phyloP scores from a whole-genome alignment of 2,329 filamentous ascomycete genomes.

The Phialophora chinensis region DNA sequence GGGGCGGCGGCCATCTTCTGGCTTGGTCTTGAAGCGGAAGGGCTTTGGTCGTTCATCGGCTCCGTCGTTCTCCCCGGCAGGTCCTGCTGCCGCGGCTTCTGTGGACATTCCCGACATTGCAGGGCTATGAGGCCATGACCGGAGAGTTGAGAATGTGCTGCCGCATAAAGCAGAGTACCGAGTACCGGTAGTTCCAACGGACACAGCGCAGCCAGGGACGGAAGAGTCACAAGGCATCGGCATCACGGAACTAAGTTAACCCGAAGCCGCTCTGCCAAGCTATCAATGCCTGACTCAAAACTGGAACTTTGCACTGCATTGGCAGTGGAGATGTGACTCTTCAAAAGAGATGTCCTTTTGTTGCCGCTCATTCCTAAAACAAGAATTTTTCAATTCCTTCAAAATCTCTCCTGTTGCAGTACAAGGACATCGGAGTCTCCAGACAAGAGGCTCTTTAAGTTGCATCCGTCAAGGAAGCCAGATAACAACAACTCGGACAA shows the following conservation, averaged over 20 bases:
- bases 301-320: conserved; percentile 4
- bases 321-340: conserved; percentile 24
- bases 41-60: conserved; percentile 24
- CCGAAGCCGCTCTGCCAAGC: conserved; percentile 29
- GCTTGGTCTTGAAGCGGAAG: conserved; percentile 38
- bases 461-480: background rate
- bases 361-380: conserved; percentile 7
- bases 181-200: background rate
- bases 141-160: background rate
- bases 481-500: background rate
- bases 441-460: background rate
- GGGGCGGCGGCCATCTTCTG: conserved; percentile 3
- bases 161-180: background rate
- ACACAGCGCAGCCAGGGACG: background rate
- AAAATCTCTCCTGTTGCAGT: background rate
- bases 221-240: background rate
- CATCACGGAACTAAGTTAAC: conserved; percentile 21
- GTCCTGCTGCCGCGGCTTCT: background rate
- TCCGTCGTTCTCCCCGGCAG: background rate
- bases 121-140: background rate
- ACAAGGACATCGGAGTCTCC: background rate
- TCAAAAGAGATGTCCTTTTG: conserved; percentile 26
- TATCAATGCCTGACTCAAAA: conserved; percentile 25
- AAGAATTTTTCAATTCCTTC: background rate
- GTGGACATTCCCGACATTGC: conserved; percentile 20